phyloP scores from a whole-genome alignment of 495 filamentous ascomycete species.

The Xylaria curta region DNA sequence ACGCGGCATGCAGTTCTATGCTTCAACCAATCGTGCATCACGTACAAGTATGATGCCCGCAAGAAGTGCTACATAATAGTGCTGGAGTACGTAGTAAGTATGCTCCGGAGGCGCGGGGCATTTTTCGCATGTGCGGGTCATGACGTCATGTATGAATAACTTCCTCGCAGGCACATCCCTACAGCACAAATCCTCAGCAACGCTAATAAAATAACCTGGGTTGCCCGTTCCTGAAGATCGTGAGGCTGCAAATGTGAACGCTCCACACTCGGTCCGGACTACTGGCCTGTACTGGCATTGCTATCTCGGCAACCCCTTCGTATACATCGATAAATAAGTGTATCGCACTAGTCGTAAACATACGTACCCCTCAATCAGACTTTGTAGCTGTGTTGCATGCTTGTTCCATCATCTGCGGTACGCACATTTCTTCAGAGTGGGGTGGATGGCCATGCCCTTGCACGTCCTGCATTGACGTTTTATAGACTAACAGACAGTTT shows the following conservation, averaged over 20 bases:
- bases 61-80: too few relatives aligned
- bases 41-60: background rate
- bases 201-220: background rate
- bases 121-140: background rate
- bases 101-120: conserved; percentile 1
- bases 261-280: background rate
- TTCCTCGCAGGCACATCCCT: background rate
- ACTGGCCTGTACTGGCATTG: background rate
- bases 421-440: background rate
- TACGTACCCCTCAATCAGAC: background rate
- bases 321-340: background rate
- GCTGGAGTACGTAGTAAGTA: background rate
- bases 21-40: background rate
- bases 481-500: background rate
- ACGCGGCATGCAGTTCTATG: background rate
- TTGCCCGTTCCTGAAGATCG: conserved; percentile 22
- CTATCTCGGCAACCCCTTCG: background rate
- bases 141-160: conserved; percentile 17
- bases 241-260: background rate
- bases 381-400: background rate
- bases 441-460: background rate
- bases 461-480: background rate
- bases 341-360: background rate
- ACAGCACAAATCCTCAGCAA: background rate
- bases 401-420: background rate